Percentiles rank a stretch among this genome's conserved stretches.
Conservation (phyloP, 169 alveolate genomes). For the Cryptosporidium meleagridis region DNA sequence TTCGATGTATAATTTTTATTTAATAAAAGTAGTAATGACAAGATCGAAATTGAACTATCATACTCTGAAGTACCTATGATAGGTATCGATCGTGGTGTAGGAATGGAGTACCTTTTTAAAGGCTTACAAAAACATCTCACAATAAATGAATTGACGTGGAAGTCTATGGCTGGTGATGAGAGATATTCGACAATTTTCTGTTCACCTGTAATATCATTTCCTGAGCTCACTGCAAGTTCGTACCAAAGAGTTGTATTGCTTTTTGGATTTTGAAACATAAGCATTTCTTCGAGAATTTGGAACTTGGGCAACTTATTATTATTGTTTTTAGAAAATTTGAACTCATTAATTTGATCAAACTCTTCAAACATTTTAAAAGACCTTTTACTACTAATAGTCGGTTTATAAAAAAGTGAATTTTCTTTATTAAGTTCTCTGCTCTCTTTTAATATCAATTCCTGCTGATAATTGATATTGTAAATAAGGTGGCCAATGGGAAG, state of each 20-base stretch:
- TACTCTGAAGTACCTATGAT: conserved; percentile 56
- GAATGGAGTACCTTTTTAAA: conserved; percentile 8
- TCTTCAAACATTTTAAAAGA: not conserved
- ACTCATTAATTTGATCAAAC: not conserved
- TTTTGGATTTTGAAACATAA: conserved; percentile 43
- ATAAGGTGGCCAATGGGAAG: conserved; percentile 52
- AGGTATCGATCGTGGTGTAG: conserved; percentile 66
- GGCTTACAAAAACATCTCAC: conserved; percentile 63
- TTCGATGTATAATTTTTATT: conserved; percentile 45
- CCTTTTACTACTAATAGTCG: not conserved
- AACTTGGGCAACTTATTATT: not conserved
- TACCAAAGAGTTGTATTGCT: conserved; percentile 70
- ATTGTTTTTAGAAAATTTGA: not conserved
- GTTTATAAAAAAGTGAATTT: not conserved
- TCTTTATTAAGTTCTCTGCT: not conserved
- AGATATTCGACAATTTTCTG: conserved; percentile 45
- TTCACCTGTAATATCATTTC: conserved; percentile 21
- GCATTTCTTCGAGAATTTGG: conserved; percentile 47
- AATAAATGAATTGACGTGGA: conserved; percentile 8
- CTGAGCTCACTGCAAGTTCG: conserved; percentile 26
- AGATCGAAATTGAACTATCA: conserved; percentile 31
- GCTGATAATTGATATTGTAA: not conserved
- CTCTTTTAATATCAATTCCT: not conserved
- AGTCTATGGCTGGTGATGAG: conserved; percentile 45
- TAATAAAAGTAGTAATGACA: conserved; percentile 24